phyloP scores from a whole-genome alignment of 2,329 filamentous ascomycete species.

The Immersiporthe knoxdaviesiana region DNA sequence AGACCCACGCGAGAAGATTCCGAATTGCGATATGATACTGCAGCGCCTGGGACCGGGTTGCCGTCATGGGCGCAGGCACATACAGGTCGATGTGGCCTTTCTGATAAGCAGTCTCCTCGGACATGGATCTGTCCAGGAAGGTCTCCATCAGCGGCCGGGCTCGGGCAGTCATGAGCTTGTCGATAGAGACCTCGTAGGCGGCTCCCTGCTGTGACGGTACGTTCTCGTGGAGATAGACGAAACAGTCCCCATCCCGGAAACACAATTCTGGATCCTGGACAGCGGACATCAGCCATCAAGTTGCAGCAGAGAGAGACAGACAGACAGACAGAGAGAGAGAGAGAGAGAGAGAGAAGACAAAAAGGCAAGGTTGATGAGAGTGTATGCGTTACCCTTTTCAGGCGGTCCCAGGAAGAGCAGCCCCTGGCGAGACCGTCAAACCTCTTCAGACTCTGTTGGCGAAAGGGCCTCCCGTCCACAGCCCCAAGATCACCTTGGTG shows the following conservation, averaged over 20 bases:
- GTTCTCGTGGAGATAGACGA: slow-evolving; percentile 68
- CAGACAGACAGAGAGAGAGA: no score
- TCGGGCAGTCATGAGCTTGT: slow-evolving; percentile 57
- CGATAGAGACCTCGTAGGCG: slow-evolving; percentile 68
- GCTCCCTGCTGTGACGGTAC: slow-evolving; percentile 68
- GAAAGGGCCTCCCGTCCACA: slow-evolving; percentile 30
- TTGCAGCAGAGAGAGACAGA: no score
- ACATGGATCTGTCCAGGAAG: slow-evolving; percentile 46
- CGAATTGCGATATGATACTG: slow-evolving; percentile 69
- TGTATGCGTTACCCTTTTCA: slow-evolving; percentile 49
- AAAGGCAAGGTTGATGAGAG: background rate
- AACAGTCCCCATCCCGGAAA: slow-evolving; percentile 68
- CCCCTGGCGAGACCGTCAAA: slow-evolving; percentile 55
- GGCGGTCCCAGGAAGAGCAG: slow-evolving; percentile 49
- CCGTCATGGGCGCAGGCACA: slow-evolving; percentile 64
- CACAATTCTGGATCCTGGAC: slow-evolving; percentile 72
- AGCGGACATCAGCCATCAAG: slow-evolving; percentile 6
- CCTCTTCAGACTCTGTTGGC: slow-evolving; percentile 45
- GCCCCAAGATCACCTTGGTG: slow-evolving; percentile 39
- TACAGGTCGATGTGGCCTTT: slow-evolving; percentile 60
- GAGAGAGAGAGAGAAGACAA: no score
- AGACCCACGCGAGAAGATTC: slow-evolving; percentile 76
- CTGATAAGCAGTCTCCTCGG: slow-evolving; percentile 28
- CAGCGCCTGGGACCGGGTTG: slow-evolving; percentile 58
- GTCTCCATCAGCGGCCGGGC: slow-evolving; percentile 64